Conservation (phyloP, 129 eudicot genomes). For the Lonicera japonica region DNA sequence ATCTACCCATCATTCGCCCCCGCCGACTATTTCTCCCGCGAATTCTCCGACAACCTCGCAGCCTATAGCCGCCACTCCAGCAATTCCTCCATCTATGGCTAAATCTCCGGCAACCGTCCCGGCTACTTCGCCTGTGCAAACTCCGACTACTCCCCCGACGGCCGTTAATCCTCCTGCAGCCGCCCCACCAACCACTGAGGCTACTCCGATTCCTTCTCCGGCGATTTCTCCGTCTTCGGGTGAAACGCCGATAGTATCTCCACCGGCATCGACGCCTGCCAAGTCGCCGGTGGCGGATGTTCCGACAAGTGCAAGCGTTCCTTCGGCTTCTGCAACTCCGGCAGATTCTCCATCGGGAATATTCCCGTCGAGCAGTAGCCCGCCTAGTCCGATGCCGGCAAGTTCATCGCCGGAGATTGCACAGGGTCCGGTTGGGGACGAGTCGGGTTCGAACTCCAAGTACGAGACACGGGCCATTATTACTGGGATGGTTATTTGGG, state of each 20-base stretch:
- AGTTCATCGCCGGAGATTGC: constrained; percentile 26
- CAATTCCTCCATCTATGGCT: constrained; percentile 11
- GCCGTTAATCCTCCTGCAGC: constrained; percentile 16
- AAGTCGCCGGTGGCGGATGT: constrained; percentile 19
- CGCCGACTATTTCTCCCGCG: constrained; percentile 27
- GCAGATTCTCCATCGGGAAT: constrained; percentile 22
- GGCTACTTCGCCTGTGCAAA: constrained; percentile 22
- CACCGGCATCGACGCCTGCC: constrained; percentile 17
- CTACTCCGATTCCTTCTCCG: constrained; percentile 21
- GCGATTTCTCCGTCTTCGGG: constrained; percentile 12
- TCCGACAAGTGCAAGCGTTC: constrained; percentile 14
- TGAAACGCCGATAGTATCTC: constrained; percentile 2
- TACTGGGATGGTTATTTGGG: constrained; percentile 31
- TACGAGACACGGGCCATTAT: constrained; percentile 19
- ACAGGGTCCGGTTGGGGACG: constrained; percentile 27
- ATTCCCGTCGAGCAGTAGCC: constrained; percentile 28
- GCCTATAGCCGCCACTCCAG: constrained; percentile 7
- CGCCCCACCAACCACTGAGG: constrained; percentile 7
- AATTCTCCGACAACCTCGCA: constrained; percentile 21
- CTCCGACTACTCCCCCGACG: constrained; percentile 24
- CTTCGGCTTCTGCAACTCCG: constrained; percentile 35
- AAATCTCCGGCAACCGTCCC: constrained; percentile 18
- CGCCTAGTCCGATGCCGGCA: constrained; percentile 26
- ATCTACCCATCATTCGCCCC: not conserved
- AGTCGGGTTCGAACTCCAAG: constrained; percentile 15